Evolutionary conservation across 305 asterid species (phyloP).

Genomic region (Fraxinus baroniana): DNA sequence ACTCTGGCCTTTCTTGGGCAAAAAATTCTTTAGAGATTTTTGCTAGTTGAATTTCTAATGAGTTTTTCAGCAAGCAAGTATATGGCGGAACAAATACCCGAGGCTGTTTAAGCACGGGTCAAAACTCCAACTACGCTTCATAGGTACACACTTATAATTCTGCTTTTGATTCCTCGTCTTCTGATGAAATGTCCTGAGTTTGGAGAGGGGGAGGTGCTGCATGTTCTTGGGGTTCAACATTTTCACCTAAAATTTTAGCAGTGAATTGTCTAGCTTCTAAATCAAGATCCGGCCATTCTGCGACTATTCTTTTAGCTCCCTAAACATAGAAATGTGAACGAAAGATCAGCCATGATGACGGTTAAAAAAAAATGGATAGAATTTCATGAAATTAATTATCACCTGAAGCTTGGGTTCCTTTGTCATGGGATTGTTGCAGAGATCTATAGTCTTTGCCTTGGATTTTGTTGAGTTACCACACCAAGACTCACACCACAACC

Average conservation of each 20-base stretch:
- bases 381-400: not conserved
- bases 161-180: slow-evolving; percentile 70
- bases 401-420: slow-evolving; percentile 99
- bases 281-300: slow-evolving; percentile 98
- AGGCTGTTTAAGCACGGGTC: not conserved
- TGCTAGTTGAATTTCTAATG: not conserved
- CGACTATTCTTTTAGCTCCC: slow-evolving; percentile 96
- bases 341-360: not conserved
- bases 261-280: slow-evolving; percentile 81
- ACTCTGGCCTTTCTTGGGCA: not conserved
- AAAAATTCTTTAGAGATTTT: not conserved
- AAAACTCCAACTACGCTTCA: not conserved
- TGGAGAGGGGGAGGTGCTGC: slow-evolving; percentile 36
- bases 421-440: slow-evolving; percentile 99
- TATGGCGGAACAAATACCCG: not conserved
- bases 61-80: not conserved
- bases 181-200: slow-evolving; percentile 26
- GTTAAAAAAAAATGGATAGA: not conserved
- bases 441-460: slow-evolving; percentile 94
- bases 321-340: slow-evolving; percentile 19
- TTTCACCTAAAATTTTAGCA: slow-evolving; percentile 68
- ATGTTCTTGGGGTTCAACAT: slow-evolving; percentile 48
- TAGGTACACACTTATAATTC: slow-evolving; percentile 50
- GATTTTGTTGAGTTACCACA: slow-evolving; percentile 87
- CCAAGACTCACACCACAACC: slow-evolving; percentile 99